phyloP scores from a whole-genome alignment of 2,329 filamentous ascomycete species.

The Penicillium aurantiogriseum region DNA sequence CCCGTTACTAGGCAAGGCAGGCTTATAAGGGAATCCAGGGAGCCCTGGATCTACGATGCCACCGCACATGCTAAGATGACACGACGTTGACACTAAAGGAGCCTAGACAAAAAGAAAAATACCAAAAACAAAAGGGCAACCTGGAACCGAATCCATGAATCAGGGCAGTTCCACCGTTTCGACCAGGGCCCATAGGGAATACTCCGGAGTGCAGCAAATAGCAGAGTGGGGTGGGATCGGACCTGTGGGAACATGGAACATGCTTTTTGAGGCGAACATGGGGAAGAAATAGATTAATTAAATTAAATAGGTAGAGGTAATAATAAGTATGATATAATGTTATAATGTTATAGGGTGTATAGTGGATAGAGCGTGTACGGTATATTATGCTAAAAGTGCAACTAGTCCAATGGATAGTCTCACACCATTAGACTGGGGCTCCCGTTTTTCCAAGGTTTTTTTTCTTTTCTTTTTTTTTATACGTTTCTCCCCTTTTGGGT shows the following conservation, averaged over 20 bases:
- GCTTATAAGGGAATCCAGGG: slow-evolving; percentile 29
- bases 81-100: slow-evolving; percentile 41
- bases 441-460: neutral
- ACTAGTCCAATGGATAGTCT: slow-evolving; percentile 1
- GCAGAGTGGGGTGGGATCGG: slow-evolving; percentile 14
- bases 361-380: neutral
- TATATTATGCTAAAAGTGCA: slow-evolving; percentile 1
- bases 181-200: slow-evolving; percentile 20
- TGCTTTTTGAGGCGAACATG: slow-evolving; percentile 24
- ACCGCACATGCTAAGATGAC: slow-evolving; percentile 37
- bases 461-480: neutral
- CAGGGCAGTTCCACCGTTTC: slow-evolving; percentile 25
- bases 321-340: neutral
- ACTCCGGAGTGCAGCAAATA: slow-evolving; percentile 21
- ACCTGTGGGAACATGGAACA: slow-evolving; percentile 21
- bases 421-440: neutral
- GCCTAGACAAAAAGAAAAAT: slow-evolving; percentile 20
- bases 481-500: neutral
- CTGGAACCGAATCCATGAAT: slow-evolving; percentile 21
- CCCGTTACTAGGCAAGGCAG: slow-evolving; percentile 10
- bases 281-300: slow-evolving; percentile 15
- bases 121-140: slow-evolving; percentile 8
- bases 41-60: slow-evolving; percentile 38
- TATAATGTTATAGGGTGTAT: neutral
- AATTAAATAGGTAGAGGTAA: neutral